Evolutionary conservation across 140 eudicot species (phyloP).

Genomic region (Artemisia princeps): DNA sequence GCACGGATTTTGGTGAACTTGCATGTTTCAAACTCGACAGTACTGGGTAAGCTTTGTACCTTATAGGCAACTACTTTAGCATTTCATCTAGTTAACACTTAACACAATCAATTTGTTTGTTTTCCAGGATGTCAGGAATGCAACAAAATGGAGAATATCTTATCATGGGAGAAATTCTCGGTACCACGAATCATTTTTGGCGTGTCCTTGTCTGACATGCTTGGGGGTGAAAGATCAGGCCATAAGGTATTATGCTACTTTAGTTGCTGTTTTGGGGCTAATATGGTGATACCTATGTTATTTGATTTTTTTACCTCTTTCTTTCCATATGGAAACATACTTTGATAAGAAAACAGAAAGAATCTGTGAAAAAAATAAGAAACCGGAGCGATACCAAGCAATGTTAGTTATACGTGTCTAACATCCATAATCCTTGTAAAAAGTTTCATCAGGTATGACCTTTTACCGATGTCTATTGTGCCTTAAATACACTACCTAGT

Average conservation of each 20-base stretch:
- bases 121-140: conserved; percentile 62
- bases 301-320: conserved; percentile 4
- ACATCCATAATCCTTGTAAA: neutral
- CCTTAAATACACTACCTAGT: too few relatives aligned
- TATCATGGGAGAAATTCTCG: conserved; percentile 74
- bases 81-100: conserved; percentile 1
- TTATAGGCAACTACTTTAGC: neutral
- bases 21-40: conserved; percentile 47
- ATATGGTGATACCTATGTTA: neutral
- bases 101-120: conserved; percentile 7
- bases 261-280: neutral
- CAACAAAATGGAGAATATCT: conserved; percentile 73
- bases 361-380: neutral
- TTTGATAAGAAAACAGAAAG: too few relatives aligned
- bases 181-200: conserved; percentile 72
- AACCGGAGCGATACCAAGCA: neutral
- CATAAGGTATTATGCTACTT: conserved; percentile 41
- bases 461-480: too few relatives aligned
- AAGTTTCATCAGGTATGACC: neutral
- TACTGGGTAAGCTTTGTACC: conserved; percentile 50
- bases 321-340: too few relatives aligned
- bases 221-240: conserved; percentile 52
- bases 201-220: conserved; percentile 64
- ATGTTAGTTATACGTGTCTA: neutral
- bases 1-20: conserved; percentile 81